Evolutionary conservation across 139 green algal species (phyloP).

Genomic region (Chlamydomonas asymmetrica): DNA sequence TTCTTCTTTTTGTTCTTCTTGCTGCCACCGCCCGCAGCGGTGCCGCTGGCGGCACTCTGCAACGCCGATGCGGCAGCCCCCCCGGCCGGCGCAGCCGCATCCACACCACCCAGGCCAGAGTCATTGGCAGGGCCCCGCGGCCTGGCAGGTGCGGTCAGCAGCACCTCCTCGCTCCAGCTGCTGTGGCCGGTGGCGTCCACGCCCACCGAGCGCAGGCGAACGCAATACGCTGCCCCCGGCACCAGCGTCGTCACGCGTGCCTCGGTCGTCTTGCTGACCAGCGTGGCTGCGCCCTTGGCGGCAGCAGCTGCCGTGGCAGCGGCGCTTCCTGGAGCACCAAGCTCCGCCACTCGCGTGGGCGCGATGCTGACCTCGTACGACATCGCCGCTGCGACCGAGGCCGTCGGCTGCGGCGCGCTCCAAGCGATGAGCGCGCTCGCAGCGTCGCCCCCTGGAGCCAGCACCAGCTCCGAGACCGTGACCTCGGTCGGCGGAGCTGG

Average conservation of each 20-base stretch:
- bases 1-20: not conserved
- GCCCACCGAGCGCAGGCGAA: conserved; percentile 60
- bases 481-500: conserved; percentile 23
- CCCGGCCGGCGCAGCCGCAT: not conserved
- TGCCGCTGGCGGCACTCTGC: not conserved
- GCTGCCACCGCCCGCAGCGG: too few species aligned
- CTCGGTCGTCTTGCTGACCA: conserved; percentile 1
- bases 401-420: conserved; percentile 8
- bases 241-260: conserved; percentile 24
- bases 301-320: conserved; percentile 4
- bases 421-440: conserved; percentile 11
- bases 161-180: conserved; percentile 49
- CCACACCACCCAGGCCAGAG: too few species aligned
- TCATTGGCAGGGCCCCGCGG: too few species aligned
- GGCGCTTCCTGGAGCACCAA: not conserved
- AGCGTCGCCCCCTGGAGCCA: not conserved
- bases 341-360: conserved; percentile 9
- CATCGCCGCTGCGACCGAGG: conserved; percentile 23
- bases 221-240: conserved; percentile 32
- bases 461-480: not conserved
- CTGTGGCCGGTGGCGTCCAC: conserved; percentile 58
- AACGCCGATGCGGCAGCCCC: not conserved
- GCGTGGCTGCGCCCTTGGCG: conserved; percentile 6
- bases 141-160: conserved; percentile 18
- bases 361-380: conserved; percentile 42